Base-by-base conservation (phyloP, 108 stramenopile species). In the Cyclotella sp. region DNA sequence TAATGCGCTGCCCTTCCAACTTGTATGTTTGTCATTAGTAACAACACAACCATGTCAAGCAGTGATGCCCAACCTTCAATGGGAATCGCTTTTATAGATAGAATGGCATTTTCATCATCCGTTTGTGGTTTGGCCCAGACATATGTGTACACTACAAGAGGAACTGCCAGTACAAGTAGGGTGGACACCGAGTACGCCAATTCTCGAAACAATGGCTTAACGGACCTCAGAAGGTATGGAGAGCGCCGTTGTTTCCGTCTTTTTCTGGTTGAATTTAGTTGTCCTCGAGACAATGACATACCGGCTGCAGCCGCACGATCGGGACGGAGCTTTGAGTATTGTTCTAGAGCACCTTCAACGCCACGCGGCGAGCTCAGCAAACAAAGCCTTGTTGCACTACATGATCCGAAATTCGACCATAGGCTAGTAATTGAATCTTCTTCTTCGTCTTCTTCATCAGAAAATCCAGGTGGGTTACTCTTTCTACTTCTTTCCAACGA, bases 361-460 rank as follows among this genome's bases (percentile, higher is more conserved):
- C 87, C 86, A 43, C 85, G 88, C 43, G 77, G 80, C 9, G 89
- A 80, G 21, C 89, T 89, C 2, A 89, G 73, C 58, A 93, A 51
- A 22, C 73, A 55, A 54, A 95, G 84, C 40, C 94, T 55, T n/a
- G 80, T 85, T 13, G 91, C 88, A 70, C 90, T 90, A 15, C 91
- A 92, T 3, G 81, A 68, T n/a, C 94, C 94, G 19, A 92, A 70
- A 53, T 87, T 84, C 0, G 86, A 87, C 72, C 81, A 80, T 27
- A 78, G 59, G 34, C 85, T 85, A 6, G 74, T 67, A 29, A 71
- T 63, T 14, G 77, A 63, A 58, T 77, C 63, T 14, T 73, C 60
- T 22, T 63, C 78, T 0, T 83, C 76, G 21, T 86, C 89, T 73
- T 85, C 85, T 26, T 86, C 86, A 21, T 70, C 63, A 34, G 84